Base-by-base conservation (phyloP, 2,329 filamentous ascomycete genomes). In the Epichloe bromicola region DNA sequence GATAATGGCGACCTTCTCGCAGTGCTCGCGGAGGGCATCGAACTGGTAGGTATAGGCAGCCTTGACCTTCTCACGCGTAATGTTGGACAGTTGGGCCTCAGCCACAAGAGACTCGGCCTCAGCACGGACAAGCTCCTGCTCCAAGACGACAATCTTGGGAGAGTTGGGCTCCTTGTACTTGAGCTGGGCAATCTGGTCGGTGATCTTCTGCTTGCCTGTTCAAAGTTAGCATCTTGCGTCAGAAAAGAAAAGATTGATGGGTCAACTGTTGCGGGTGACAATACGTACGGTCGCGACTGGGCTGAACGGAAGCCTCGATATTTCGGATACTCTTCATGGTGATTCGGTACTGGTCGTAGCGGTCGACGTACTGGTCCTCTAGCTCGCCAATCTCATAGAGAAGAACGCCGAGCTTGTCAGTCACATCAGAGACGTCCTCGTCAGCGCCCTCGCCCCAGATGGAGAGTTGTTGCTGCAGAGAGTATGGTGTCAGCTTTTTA, bases 151-250 rank as follows among this genome's bases (percentile, higher is more conserved):
- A 60, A 98, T 96, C 73, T 89, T 93, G 57, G 91, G 90, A 37
- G 90, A 96, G 74, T 95, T 95, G 59, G 93, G 93, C 70, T 98
- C 93, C 76, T 98, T 98, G 82, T 97, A 98, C 72, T 98, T 98
- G 62, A 98, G 80, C 70, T 97, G 91, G 48, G 93, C 91, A 61
- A 98, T 98, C 67, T 97, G 88, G 67, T 98, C 93, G 62, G 88
- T 95, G 65, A 98, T 97, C 74, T 97, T 98, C 70, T 97, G 91
- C 76, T 98, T 98, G 70, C 88, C 88, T 94, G 59, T 51, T 17
- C 17, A n/a, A 1, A 10, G 36, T 40, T 30, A 50, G 39, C 45
- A 10, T 46, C 33, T 15, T 14, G 12, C 19, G 7, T 14, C 17
- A 26, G 10, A 14, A 8, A 17, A 5, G n/a, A 37, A 10, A 26